These are phyloP conservation scores for Delphinella strobiligena DNA, from an alignment of 2,329 filamentous ascomycete species.

Conservation along the genomic window DNA sequence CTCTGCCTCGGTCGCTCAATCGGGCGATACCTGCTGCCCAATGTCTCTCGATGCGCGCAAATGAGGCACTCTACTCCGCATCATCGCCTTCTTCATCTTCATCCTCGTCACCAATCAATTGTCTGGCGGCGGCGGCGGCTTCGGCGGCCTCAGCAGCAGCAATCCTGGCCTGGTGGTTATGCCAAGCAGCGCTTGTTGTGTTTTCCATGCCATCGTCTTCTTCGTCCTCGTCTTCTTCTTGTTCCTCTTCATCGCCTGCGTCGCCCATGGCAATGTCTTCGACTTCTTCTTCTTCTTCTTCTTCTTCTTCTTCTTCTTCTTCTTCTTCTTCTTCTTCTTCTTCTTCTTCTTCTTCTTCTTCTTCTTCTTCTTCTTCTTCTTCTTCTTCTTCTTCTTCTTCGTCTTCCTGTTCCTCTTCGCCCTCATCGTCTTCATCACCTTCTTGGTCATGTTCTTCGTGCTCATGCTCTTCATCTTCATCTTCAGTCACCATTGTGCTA, in stretches of 20 bases:
- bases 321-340: constrained; percentile 7
- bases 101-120: neutral
- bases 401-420: neutral
- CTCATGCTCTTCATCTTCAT: constrained; percentile 3
- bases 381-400: constrained; percentile 6
- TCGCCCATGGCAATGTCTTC: constrained; percentile 15
- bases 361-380: constrained; percentile 5
- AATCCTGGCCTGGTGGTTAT: neutral
- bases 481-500: constrained; percentile 4
- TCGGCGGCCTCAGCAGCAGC: neutral
- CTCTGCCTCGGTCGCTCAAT: no score
- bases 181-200: neutral
- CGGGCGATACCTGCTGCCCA: no score
- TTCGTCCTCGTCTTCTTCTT: constrained; percentile 3
- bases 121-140: no score
- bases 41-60: no score
- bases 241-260: constrained; percentile 9
- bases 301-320: constrained; percentile 9
- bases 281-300: constrained; percentile 9
- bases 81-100: neutral
- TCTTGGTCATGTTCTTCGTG: constrained; percentile 4
- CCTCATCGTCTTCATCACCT: neutral
- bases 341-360: constrained; percentile 12
- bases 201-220: neutral
- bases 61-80: no score